Conservation (phyloP, 2,329 filamentous ascomycete genomes). For the Fusarium xylarioides region DNA sequence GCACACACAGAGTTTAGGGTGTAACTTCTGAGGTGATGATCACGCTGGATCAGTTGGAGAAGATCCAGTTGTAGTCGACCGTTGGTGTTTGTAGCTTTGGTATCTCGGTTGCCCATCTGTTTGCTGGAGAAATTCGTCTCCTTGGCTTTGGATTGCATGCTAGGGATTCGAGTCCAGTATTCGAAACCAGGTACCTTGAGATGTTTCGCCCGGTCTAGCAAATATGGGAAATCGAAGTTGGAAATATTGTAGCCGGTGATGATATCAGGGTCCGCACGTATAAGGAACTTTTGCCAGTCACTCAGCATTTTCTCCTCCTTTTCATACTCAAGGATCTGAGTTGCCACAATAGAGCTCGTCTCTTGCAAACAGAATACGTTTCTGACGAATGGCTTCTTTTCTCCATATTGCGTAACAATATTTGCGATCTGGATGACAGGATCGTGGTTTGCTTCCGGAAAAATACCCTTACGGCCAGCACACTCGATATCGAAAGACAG, state of each 20-base stretch:
- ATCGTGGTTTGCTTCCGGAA: conserved; percentile 90
- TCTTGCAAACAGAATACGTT: conserved; percentile 97
- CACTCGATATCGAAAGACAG: conserved; percentile 99
- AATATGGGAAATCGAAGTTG: conserved; percentile 98
- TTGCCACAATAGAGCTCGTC: conserved; percentile 93
- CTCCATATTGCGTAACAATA: conserved; percentile 92
- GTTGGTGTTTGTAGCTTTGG: conserved; percentile 93
- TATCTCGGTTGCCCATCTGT: conserved; percentile 96
- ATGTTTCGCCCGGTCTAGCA: conserved; percentile 86
- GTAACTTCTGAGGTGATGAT: conserved; percentile 95
- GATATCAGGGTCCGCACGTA: conserved; percentile 92
- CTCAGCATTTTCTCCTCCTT: conserved; percentile 90
- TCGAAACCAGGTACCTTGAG: conserved; percentile 84
- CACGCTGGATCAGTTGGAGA: conserved; percentile 92
- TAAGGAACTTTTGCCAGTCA: conserved; percentile 88
- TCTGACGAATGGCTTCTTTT: conserved; percentile 92
- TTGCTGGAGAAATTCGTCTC: conserved; percentile 94
- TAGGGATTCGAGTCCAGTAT: conserved; percentile 84
- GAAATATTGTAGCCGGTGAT: conserved; percentile 99
- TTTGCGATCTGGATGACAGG: conserved; percentile 99
- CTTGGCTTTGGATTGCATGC: conserved; percentile 74
- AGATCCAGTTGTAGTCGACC: conserved; percentile 92
- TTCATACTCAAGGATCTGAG: conserved; percentile 85
- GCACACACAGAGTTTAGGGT: conserved; percentile 96
- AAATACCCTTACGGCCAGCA: conserved; percentile 95